phyloP scores from a whole-genome alignment of 352 stramenopile species.

The Chrysophaeum taylorii region DNA sequence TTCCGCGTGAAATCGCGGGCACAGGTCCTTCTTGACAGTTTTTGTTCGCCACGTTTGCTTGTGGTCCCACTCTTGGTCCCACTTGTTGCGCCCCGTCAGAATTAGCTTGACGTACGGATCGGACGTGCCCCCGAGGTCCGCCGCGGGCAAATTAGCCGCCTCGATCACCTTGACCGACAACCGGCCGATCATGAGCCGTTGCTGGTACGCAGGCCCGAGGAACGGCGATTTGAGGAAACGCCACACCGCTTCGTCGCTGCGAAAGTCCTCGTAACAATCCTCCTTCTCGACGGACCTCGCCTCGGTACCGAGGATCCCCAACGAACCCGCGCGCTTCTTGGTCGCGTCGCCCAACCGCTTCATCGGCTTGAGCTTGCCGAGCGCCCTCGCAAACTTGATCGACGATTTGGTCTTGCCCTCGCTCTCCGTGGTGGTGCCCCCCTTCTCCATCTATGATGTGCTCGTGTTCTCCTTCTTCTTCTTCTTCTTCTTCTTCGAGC shows the following conservation, averaged over 20 bases:
- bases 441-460: too few relatives aligned
- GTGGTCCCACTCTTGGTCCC: background rate
- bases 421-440: too few relatives aligned
- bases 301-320: background rate
- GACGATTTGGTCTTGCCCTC: background rate
- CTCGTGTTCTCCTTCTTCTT: too few relatives aligned
- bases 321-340: background rate
- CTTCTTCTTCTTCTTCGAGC: too few relatives aligned
- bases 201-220: background rate
- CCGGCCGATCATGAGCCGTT: background rate
- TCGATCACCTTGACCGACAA: background rate
- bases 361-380: background rate
- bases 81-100: background rate
- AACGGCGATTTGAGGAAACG: background rate
- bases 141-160: background rate
- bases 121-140: conserved; percentile 9
- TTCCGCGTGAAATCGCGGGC: background rate
- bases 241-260: background rate
- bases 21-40: background rate
- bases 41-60: background rate
- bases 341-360: background rate
- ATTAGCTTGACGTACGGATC: conserved; percentile 7
- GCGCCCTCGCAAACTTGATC: background rate
- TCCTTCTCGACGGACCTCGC: background rate
- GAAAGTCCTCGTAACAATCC: background rate